A percentile compares a stretch with the other conserved stretches of the same genome.
These are phyloP conservation scores for Aphanomyces stellatus DNA, from an alignment of 352 stramenopile genomes.

Conservation along the genomic window DNA sequence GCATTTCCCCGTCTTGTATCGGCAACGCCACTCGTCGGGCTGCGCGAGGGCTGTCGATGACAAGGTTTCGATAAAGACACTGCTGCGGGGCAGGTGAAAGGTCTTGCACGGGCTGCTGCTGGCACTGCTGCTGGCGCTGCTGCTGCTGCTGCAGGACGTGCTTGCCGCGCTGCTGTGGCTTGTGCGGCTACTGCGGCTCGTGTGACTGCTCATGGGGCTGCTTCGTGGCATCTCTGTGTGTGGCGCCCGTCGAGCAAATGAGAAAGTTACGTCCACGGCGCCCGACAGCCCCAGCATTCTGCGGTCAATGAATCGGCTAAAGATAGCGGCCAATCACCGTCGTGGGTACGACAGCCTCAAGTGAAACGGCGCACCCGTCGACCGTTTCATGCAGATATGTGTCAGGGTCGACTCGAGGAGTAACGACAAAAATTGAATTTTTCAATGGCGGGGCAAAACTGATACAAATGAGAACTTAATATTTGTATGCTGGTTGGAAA, in stretches of 20 bases:
- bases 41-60: not conserved
- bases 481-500: not conserved
- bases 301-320: not conserved
- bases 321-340: not conserved
- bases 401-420: not conserved
- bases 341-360: too few relatives aligned
- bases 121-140: not conserved
- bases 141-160: not conserved
- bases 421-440: not conserved
- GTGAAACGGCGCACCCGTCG: not conserved
- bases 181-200: not conserved
- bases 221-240: not conserved
- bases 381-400: constrained; percentile 4
- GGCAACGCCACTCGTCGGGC: constrained; percentile 27
- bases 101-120: not conserved
- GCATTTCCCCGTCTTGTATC: constrained; percentile 78
- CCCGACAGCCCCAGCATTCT: not conserved
- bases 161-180: not conserved
- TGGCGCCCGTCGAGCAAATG: not conserved
- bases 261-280: not conserved
- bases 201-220: not conserved
- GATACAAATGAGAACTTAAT: not conserved
- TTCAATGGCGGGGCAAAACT: not conserved
- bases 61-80: not conserved
- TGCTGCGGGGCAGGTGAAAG: not conserved